Conservation (phyloP, 169 alveolate genomes). For the Plasmodium chabaudi region DNA sequence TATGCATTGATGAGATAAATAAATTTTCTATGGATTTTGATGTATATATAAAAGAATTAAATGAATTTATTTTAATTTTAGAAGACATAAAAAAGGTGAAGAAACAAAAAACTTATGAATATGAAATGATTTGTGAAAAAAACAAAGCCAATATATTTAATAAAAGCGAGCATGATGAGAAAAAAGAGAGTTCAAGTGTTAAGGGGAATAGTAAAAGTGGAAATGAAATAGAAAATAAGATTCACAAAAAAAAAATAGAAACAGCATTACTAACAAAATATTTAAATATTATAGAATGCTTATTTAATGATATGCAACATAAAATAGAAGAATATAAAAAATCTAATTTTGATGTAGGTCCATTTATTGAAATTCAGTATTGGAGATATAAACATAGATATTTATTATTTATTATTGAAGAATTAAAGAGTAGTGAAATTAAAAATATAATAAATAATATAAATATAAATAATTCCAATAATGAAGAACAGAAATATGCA, state of each 20-base stretch:
- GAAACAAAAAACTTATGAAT: slow-evolving; percentile 25
- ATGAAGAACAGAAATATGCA: slow-evolving; percentile 75
- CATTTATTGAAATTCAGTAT: slow-evolving; percentile 72
- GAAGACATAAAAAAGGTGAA: slow-evolving; percentile 70
- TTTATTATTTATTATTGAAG: slow-evolving; percentile 74
- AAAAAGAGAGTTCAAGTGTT: background rate
- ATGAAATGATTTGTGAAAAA: slow-evolving; percentile 30
- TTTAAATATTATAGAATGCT: slow-evolving; percentile 68
- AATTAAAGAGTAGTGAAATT: slow-evolving; percentile 73
- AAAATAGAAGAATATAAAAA: slow-evolving; percentile 69
- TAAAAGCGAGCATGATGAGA: slow-evolving; percentile 10
- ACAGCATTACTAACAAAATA: slow-evolving; percentile 64
- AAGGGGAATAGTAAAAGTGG: slow-evolving; percentile 1
- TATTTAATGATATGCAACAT: slow-evolving; percentile 69
- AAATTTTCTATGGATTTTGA: slow-evolving; percentile 74
- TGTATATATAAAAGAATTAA: slow-evolving; percentile 65
- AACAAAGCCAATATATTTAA: background rate
- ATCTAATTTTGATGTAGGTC: slow-evolving; percentile 69
- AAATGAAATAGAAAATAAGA: slow-evolving; percentile 42
- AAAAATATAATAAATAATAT: slow-evolving; percentile 73
- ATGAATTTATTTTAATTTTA: slow-evolving; percentile 71
- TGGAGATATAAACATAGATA: slow-evolving; percentile 77
- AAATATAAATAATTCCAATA: slow-evolving; percentile 61
- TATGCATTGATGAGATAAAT: slow-evolving; percentile 52
- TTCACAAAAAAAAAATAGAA: slow-evolving; percentile 61